Percentiles rank a stretch among this genome's conserved stretches.
These are phyloP conservation scores for Silene conica DNA, from an alignment of 148 eudicot genomes.

Conservation along the genomic window DNA sequence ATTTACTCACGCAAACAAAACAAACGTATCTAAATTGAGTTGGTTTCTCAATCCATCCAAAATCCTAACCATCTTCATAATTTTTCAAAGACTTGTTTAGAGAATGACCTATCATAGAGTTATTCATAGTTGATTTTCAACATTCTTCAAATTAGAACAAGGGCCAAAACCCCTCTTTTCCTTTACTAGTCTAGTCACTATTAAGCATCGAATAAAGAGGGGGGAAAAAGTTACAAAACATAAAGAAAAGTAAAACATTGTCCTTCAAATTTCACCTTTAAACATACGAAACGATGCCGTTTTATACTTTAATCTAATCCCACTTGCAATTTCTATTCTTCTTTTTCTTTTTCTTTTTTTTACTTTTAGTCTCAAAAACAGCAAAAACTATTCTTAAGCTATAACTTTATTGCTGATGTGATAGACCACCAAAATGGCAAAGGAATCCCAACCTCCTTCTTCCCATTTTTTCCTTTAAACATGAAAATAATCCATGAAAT, in stretches of 20 bases:
- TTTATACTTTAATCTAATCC: background rate
- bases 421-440: conserved; percentile 26
- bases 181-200: conserved; percentile 9
- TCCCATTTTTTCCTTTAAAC: background rate
- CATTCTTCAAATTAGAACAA: conserved; percentile 3
- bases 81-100: too few species aligned
- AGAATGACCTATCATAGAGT: background rate
- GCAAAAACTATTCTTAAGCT: conserved; percentile 15
- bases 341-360: background rate
- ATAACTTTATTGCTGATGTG: conserved; percentile 23
- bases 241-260: conserved; percentile 13
- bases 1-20: too few species aligned
- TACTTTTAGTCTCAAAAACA: conserved; percentile 21
- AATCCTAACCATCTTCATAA: too few species aligned
- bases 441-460: conserved; percentile 12
- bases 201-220: conserved; percentile 8
- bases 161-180: conserved; percentile 21
- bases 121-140: background rate
- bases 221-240: background rate
- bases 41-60: too few species aligned
- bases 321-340: background rate
- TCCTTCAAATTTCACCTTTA: conserved; percentile 3
- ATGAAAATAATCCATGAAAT: too few species aligned
- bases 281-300: conserved; percentile 17
- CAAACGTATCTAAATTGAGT: too few species aligned